phyloP scores from a whole-genome alignment of 441 rosid species.

The Geranium incanum region DNA sequence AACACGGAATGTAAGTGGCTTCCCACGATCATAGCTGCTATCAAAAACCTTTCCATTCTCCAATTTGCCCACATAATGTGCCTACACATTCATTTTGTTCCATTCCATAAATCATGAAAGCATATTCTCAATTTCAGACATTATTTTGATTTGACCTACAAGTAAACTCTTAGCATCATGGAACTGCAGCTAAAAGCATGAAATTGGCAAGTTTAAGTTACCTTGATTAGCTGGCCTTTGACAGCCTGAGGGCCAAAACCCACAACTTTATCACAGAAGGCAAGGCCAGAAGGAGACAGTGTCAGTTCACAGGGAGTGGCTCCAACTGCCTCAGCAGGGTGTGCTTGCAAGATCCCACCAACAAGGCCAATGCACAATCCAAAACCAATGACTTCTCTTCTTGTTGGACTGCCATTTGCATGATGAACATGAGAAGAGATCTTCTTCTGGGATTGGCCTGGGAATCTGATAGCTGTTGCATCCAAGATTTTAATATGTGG shows the following conservation, averaged over 20 bases:
- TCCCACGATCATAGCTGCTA: conserved; percentile 83
- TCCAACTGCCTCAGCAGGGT: conserved; percentile 32
- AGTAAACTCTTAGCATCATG: neutral
- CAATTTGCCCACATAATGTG: conserved; percentile 79
- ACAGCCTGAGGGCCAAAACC: conserved; percentile 70
- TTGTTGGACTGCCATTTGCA: conserved; percentile 24
- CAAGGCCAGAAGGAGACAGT: conserved; percentile 77
- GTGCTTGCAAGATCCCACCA: conserved; percentile 27
- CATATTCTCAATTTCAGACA: neutral
- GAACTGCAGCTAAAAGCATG: neutral
- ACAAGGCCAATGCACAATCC: conserved; percentile 30
- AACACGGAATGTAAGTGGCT: conserved; percentile 64
- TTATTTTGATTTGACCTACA: neutral
- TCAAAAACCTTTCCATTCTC: conserved; percentile 80
- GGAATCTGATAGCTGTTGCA: conserved; percentile 19
- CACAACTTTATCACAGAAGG: conserved; percentile 67
- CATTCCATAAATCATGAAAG: neutral
- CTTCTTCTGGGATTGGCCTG: conserved; percentile 22
- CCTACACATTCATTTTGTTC: conserved; percentile 22
- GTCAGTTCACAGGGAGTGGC: conserved; percentile 48
- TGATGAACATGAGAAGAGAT: conserved; percentile 11
- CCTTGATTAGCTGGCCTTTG: conserved; percentile 84
- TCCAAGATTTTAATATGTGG: conserved; percentile 11
- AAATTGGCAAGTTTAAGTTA: conserved; percentile 12
- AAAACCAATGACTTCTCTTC: conserved; percentile 56